Percentiles rank a stretch among this genome's conserved stretches.
phyloP scores from a whole-genome alignment of 2,329 filamentous ascomycete species.

The Paraphaeosphaeria minitans region DNA sequence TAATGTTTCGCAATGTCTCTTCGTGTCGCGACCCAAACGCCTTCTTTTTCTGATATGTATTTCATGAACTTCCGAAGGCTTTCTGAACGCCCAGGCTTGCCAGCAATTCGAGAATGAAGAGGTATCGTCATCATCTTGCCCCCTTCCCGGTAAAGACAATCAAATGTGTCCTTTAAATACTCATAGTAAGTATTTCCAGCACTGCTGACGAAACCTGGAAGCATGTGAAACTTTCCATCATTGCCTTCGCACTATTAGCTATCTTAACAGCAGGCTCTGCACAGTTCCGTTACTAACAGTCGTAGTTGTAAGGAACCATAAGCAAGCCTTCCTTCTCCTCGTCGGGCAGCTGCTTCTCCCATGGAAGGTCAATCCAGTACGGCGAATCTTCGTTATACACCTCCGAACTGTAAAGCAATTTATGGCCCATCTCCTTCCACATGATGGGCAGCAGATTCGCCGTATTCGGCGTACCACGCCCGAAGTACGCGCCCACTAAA shows the following conservation, averaged over 20 bases:
- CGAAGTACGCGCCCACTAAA: slow-evolving; percentile 56
- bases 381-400: slow-evolving; percentile 60
- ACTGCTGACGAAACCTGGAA: slow-evolving; percentile 49
- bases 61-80: slow-evolving; percentile 49
- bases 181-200: slow-evolving; percentile 48
- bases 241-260: slow-evolving; percentile 29
- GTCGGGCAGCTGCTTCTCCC: slow-evolving; percentile 31
- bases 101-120: slow-evolving; percentile 49
- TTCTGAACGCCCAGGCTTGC: slow-evolving; percentile 49
- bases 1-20: slow-evolving; percentile 52
- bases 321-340: slow-evolving; percentile 47
- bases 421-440: slow-evolving; percentile 57
- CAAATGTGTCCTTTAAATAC: slow-evolving; percentile 49
- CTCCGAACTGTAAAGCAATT: slow-evolving; percentile 55
- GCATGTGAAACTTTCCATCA: slow-evolving; percentile 53
- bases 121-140: slow-evolving; percentile 53
- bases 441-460: slow-evolving; percentile 54
- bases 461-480: slow-evolving; percentile 54
- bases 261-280: neutral
- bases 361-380: slow-evolving; percentile 59
- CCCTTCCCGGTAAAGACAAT: slow-evolving; percentile 49
- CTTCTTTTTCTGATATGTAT: slow-evolving; percentile 47
- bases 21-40: slow-evolving; percentile 53
- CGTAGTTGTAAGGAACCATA: slow-evolving; percentile 48
- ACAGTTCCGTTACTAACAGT: slow-evolving; percentile 18